Percentiles rank a stretch among this genome's conserved stretches.
Evolutionary conservation across 352 stramenopile species (phyloP).

Genomic region (Globisporangium iwayamae): DNA sequence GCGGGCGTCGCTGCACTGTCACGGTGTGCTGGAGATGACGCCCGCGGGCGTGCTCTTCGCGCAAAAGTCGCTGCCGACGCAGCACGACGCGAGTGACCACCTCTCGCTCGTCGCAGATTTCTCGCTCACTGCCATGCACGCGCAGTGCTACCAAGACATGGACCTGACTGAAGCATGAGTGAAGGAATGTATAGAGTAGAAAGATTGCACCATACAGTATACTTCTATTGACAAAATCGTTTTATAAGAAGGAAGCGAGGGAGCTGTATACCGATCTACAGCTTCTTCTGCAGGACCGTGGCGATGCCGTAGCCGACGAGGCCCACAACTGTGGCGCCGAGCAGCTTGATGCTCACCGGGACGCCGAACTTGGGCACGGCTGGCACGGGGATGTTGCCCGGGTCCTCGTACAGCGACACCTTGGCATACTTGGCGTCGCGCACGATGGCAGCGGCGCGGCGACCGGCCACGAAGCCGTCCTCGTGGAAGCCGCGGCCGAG

Average conservation of each 20-base stretch:
- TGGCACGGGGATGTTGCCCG: conserved; percentile 71
- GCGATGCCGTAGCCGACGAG: conserved; percentile 57
- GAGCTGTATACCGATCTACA: conserved; percentile 20
- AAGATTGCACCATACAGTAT: not conserved
- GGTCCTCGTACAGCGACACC: conserved; percentile 79
- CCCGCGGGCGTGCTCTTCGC: conserved; percentile 46
- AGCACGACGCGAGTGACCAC: conserved; percentile 58
- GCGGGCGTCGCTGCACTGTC: conserved; percentile 40
- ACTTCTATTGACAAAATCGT: not conserved
- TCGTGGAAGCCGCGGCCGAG: conserved; percentile 84
- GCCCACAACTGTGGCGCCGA: conserved; percentile 46
- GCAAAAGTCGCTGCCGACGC: conserved; percentile 45
- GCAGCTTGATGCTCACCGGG: conserved; percentile 61
- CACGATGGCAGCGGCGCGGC: conserved; percentile 71
- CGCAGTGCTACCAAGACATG: not conserved
- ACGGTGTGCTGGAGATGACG: conserved; percentile 65
- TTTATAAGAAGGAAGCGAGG: not conserved
- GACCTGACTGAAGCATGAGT: not conserved
- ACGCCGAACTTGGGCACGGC: conserved; percentile 70
- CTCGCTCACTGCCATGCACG: conserved; percentile 23
- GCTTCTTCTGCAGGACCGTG: conserved; percentile 49
- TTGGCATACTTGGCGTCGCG: conserved; percentile 70
- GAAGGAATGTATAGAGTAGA: not conserved
- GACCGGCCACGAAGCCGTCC: conserved; percentile 82
- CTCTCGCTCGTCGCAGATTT: conserved; percentile 68